phyloP scores from a whole-genome alignment of 345 rosid species.

The Brassica rapa region DNA sequence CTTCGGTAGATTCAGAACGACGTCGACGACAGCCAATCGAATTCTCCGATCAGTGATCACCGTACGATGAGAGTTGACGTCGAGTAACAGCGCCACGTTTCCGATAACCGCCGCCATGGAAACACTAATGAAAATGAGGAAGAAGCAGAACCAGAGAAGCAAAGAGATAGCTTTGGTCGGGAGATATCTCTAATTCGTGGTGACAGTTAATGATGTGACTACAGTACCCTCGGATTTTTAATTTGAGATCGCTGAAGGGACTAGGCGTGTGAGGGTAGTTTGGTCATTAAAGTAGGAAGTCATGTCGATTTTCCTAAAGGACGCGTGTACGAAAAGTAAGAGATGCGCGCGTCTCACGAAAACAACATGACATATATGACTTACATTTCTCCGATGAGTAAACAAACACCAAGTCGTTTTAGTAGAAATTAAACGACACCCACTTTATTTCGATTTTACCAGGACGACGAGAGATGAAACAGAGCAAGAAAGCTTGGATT shows the following conservation, averaged over 20 bases:
- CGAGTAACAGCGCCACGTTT: conserved; percentile 63
- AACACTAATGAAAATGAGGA: conserved; percentile 20
- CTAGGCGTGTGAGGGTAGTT: conserved; percentile 33
- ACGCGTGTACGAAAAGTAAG: conserved; percentile 51
- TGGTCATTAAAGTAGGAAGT: conserved; percentile 9
- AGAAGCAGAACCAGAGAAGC: conserved; percentile 23
- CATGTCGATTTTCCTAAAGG: conserved; percentile 41
- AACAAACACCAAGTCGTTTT: conserved; percentile 2
- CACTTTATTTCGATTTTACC: neutral
- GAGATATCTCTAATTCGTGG: conserved; percentile 40
- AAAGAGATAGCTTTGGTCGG: conserved; percentile 10
- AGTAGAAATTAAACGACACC: neutral
- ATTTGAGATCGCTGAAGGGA: neutral
- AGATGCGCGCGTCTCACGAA: conserved; percentile 39
- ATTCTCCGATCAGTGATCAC: conserved; percentile 59
- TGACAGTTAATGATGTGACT: neutral
- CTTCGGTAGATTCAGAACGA: conserved; percentile 53
- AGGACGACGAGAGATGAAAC: neutral
- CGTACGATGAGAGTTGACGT: conserved; percentile 53
- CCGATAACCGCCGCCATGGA: conserved; percentile 75
- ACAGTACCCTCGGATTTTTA: conserved; percentile 6
- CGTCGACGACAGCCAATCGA: conserved; percentile 52
- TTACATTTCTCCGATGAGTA: neutral
- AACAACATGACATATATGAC: neutral
- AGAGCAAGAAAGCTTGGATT: no score